Conservation (phyloP, 352 stramenopile genomes). For the Globisporangium polare region DNA sequence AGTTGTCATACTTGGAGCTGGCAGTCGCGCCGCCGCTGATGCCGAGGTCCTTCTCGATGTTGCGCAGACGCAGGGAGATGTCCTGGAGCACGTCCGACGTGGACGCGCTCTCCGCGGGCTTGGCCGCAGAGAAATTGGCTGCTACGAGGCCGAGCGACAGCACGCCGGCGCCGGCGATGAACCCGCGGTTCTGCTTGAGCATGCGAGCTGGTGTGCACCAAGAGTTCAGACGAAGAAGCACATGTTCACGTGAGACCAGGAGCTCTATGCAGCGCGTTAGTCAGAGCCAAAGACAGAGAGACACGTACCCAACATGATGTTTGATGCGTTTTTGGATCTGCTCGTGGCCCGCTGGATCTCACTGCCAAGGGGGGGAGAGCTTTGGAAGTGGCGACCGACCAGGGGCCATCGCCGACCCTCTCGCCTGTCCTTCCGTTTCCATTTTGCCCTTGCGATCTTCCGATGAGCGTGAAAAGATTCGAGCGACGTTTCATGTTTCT, state of each 20-base stretch:
- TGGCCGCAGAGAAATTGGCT: conserved; percentile 33
- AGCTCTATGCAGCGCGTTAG: not conserved
- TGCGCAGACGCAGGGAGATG: conserved; percentile 55
- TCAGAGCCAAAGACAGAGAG: not conserved
- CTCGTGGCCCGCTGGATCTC: no score
- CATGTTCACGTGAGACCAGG: not conserved
- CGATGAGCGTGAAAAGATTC: not conserved
- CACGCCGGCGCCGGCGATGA: conserved; percentile 48
- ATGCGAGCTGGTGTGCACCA: conserved; percentile 36
- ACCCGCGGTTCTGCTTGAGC: conserved; percentile 49
- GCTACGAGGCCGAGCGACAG: conserved; percentile 55
- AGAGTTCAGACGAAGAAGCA: not conserved
- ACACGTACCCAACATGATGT: conserved; percentile 29
- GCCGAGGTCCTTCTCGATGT: conserved; percentile 63
- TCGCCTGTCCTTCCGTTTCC: no score
- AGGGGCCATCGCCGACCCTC: no score
- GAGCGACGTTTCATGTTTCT: conserved; percentile 5
- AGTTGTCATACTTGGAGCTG: conserved; percentile 56
- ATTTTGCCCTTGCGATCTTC: not conserved
- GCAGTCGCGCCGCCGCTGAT: conserved; percentile 18
- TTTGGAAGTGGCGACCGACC: not conserved
- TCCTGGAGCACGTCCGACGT: conserved; percentile 61
- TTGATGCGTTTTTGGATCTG: no score
- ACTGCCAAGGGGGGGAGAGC: not conserved
- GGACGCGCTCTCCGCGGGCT: conserved; percentile 43